Base-by-base conservation (phyloP, 2,329 filamentous ascomycete species). In the Coleophoma crateriformis region DNA sequence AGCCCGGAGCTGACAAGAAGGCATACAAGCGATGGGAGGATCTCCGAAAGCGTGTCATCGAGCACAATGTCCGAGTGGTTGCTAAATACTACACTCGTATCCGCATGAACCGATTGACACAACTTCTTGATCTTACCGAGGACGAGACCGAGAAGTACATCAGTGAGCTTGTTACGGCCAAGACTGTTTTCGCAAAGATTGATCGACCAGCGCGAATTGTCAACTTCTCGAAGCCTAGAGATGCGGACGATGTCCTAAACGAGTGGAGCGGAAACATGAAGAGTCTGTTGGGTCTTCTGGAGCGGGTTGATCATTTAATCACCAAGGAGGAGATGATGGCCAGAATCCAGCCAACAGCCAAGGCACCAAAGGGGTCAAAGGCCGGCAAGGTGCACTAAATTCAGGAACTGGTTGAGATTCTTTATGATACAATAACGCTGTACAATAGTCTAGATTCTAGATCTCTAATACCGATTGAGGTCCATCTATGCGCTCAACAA, bases 281-380 rank as follows among this genome's bases (percentile, higher is more conserved):
- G 85, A 91, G 85, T 65, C 71, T 96, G 61, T 72, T 96, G 57
- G 90, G 89, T 11, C 72, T 92, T 49, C 67, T 96, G 64, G 90
- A 96, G 77, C 81, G 90, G 55, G 95, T 99, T 54, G 94, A 99
- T 66, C 94, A 99, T 69, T 77, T 99, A 63, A 99, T 99, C 64
- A 99, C 95, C 49, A 97, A 97, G 78, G 94, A 99, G 73, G 94
- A 99, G 78, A 99, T 99, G 94, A 99, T 99, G 94, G 94, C 94
- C 38, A 81, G 91, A 52, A 97, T 99, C 63, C 86, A 94, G 69
- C 89, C 89, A 6, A 76, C 56, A 11, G 34, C 41, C 6, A 62
- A 64, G 48, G 40, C 53, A 44, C 42, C 59, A 13, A 64, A 64
- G 53, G 51, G 53, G 13, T 51, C 54, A n/a, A 61, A 65, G 54